Conservation (phyloP, 345 rosid genomes). For the Theobroma cacao region DNA sequence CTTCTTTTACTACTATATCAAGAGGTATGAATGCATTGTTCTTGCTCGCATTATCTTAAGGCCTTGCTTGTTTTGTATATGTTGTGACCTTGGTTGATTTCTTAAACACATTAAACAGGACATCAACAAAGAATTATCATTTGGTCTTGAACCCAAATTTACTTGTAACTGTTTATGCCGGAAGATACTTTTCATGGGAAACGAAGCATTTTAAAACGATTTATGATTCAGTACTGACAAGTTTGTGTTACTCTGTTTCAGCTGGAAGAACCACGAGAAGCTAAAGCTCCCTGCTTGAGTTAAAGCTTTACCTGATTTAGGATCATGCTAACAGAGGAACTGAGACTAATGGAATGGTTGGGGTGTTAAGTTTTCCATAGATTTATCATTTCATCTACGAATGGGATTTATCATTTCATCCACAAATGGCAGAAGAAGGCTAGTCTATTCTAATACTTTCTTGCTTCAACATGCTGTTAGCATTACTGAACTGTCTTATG, state of each 20-base stretch:
- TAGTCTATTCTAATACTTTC: neutral
- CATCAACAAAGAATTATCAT: neutral
- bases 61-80: neutral
- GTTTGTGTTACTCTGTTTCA: neutral
- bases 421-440: neutral
- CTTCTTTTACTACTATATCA: constrained; percentile 47
- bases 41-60: neutral
- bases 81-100: neutral
- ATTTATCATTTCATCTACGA: neutral
- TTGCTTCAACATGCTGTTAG: neutral
- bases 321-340: neutral
- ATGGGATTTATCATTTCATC: neutral
- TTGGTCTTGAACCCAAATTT: neutral
- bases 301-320: neutral
- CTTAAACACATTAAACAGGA: neutral
- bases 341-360: neutral
- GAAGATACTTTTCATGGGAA: neutral
- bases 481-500: neutral
- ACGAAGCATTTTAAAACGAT: neutral
- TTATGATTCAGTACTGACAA: neutral
- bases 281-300: constrained; percentile 40
- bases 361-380: neutral
- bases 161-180: neutral
- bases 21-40: constrained; percentile 28
- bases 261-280: constrained; percentile 42